These are phyloP conservation scores for Oryza brachyantha DNA, from an alignment of 176 grass and related monocot genomes.

Conservation along the genomic window DNA sequence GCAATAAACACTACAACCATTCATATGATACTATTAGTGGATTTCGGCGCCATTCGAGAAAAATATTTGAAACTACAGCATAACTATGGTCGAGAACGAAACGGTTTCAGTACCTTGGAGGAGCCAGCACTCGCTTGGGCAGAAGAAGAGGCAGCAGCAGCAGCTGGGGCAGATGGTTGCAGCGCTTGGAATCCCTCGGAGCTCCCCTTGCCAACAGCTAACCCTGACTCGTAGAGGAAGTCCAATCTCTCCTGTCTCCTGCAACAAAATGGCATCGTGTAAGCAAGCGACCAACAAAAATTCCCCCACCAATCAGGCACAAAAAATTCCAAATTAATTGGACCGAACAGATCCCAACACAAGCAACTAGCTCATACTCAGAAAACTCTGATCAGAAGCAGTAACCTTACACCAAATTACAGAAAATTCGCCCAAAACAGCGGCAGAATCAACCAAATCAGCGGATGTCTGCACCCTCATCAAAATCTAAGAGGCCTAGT, in stretches of 20 bases:
- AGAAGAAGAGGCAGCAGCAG: constrained; percentile 30
- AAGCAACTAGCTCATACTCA: background rate
- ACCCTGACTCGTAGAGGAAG: constrained; percentile 95
- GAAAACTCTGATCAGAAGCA: background rate
- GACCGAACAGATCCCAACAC: background rate
- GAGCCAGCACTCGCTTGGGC: constrained; percentile 39
- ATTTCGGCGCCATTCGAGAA: background rate
- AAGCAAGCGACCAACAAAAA: background rate
- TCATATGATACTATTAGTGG: background rate
- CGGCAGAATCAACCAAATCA: background rate
- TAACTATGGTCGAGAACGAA: background rate
- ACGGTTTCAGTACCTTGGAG: constrained; percentile 52
- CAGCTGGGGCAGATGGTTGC: constrained; percentile 37
- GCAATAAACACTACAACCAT: background rate
- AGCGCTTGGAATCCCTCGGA: constrained; percentile 89
- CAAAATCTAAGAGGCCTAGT: background rate
- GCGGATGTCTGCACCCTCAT: background rate
- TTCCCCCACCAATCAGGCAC: background rate
- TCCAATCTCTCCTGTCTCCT: constrained; percentile 93
- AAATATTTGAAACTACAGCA: background rate
- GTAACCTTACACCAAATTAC: background rate
- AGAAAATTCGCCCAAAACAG: background rate
- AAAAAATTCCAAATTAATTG: background rate
- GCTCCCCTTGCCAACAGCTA: constrained; percentile 82
- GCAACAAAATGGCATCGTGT: background rate